phyloP scores from a whole-genome alignment of 768 basidiomycete genomes.

The Lyophyllum semitale region DNA sequence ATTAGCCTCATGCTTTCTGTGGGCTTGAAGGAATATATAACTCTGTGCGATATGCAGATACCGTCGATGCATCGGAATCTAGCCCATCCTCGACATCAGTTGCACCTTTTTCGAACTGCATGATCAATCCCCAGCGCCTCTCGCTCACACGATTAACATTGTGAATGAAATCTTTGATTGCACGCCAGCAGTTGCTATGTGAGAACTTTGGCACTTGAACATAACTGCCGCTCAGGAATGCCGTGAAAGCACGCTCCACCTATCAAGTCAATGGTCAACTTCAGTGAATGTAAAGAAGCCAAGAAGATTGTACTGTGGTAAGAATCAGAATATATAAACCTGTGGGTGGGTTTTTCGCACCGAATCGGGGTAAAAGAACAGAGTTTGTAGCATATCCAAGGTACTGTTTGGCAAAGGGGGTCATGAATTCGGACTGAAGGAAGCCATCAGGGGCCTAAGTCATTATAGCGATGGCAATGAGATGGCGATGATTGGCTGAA shows the following conservation, averaged over 20 bases:
- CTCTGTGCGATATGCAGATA: too few relatives aligned
- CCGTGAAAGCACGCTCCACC: background rate
- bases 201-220: background rate
- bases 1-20: too few relatives aligned
- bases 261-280: background rate
- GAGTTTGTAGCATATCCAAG: constrained; percentile 8
- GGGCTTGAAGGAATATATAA: too few relatives aligned
- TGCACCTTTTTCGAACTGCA: too few relatives aligned
- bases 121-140: background rate
- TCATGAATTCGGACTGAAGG: constrained; percentile 12
- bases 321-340: constrained; percentile 16
- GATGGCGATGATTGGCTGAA: background rate
- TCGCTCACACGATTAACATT: background rate
- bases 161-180: background rate
- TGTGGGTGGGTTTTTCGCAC: constrained; percentile 15
- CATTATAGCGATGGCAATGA: background rate
- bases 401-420: background rate
- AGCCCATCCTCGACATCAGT: too few relatives aligned
- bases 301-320: constrained; percentile 7
- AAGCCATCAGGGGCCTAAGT: constrained; percentile 15
- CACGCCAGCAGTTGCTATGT: background rate
- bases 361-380: constrained; percentile 2
- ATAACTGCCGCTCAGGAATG: background rate
- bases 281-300: background rate
- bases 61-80: too few relatives aligned